Evolutionary conservation across 2,329 filamentous ascomycete genomes (phyloP).

Genomic region (Epicoccum sorghinum): DNA sequence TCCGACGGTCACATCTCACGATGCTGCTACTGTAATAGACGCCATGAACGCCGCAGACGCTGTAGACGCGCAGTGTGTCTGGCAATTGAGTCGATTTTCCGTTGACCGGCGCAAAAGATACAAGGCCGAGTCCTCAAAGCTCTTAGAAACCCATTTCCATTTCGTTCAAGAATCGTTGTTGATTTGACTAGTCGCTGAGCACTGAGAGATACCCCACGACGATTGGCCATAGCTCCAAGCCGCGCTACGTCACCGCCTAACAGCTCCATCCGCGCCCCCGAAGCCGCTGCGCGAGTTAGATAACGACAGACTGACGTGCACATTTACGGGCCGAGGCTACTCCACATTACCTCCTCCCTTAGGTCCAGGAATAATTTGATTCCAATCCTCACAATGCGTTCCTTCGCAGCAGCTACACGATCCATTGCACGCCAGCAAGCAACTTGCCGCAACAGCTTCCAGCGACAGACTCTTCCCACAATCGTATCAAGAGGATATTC

Average conservation of each 20-base stretch:
- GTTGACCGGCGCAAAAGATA: conserved; percentile 10
- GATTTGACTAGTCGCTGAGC: background rate
- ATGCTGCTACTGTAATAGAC: background rate
- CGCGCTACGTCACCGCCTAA: conserved; percentile 8
- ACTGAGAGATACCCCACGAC: conserved; percentile 9
- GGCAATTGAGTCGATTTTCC: conserved; percentile 1
- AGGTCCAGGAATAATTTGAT: conserved; percentile 4
- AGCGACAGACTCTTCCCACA: conserved; percentile 38
- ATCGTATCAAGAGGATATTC: conserved; percentile 50
- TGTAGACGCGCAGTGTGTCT: conserved; percentile 19
- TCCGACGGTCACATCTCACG: background rate
- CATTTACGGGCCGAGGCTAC: conserved; percentile 6
- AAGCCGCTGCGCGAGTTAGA: background rate
- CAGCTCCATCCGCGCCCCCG: conserved; percentile 1
- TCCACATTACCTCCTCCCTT: background rate
- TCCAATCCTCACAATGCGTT: conserved; percentile 35
- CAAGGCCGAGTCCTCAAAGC: conserved; percentile 8
- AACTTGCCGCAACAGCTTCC: conserved; percentile 38
- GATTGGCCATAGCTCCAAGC: conserved; percentile 19
- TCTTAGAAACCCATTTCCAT: background rate
- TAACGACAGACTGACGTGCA: conserved; percentile 18
- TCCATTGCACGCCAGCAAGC: conserved; percentile 39
- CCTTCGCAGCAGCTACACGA: conserved; percentile 39
- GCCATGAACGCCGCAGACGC: conserved; percentile 29
- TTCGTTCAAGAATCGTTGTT: background rate